Evolutionary conservation across 805 yeast species (phyloP).

Genomic region (Hanseniaspora taiwanica): DNA sequence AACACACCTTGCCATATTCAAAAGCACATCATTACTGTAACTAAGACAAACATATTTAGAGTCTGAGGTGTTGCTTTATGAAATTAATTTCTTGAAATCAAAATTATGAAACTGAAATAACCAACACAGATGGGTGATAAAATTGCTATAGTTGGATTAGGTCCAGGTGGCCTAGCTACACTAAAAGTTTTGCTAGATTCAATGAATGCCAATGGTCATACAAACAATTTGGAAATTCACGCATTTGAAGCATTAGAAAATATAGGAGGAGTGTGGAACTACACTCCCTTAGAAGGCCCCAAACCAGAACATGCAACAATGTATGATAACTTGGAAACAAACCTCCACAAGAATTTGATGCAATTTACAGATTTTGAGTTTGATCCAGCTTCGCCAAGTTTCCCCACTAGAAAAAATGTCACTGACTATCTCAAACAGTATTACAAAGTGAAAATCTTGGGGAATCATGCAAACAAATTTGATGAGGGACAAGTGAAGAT

Average conservation of each 20-base stretch:
- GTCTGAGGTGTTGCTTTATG: no score
- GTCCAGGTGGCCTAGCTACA: conserved; percentile 59
- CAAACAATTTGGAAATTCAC: conserved; percentile 30
- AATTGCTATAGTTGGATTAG: conserved; percentile 65
- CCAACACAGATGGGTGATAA: conserved; percentile 14
- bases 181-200: conserved; percentile 52
- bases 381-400: conserved; percentile 32
- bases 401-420: conserved; percentile 51
- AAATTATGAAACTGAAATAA: no score
- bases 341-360: conserved; percentile 55
- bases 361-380: conserved; percentile 43
- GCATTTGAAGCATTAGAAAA: conserved; percentile 44
- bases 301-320: conserved; percentile 27
- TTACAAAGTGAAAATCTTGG: conserved; percentile 20
- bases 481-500: conserved; percentile 19
- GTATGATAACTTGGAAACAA: conserved; percentile 57
- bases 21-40: no score
- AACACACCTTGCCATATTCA: no score
- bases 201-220: conserved; percentile 12
- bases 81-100: no score
- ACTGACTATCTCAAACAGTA: conserved; percentile 47
- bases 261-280: conserved; percentile 81
- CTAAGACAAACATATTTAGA: no score
- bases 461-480: conserved; percentile 9
- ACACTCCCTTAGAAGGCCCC: conserved; percentile 20